These are phyloP conservation scores for Dactylella cylindrospora DNA, from an alignment of 2,329 filamentous ascomycete genomes.

Conservation along the genomic window DNA sequence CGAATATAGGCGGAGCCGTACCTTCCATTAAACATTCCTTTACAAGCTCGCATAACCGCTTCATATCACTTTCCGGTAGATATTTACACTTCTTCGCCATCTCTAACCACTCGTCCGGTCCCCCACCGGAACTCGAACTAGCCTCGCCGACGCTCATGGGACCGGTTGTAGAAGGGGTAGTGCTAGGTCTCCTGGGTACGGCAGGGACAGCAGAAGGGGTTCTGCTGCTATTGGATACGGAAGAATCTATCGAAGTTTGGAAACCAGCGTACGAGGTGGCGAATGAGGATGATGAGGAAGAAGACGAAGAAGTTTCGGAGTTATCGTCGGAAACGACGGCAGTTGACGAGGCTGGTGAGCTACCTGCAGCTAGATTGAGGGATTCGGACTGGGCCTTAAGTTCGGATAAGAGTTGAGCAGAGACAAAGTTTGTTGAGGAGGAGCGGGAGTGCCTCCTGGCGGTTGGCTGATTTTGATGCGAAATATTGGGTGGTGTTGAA, in stretches of 20 bases:
- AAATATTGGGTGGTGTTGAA: constrained; percentile 43
- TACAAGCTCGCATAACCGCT: constrained; percentile 96
- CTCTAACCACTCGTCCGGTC: constrained; percentile 93
- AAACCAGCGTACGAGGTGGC: constrained; percentile 35
- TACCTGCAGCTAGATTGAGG: constrained; percentile 25
- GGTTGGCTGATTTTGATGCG: constrained; percentile 39
- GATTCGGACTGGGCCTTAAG: constrained; percentile 42
- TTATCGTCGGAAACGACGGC: constrained; percentile 35
- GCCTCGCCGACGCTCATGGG: constrained; percentile 59
- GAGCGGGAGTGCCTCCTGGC: constrained; percentile 43
- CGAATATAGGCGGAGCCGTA: constrained; percentile 51
- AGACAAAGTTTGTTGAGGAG: constrained; percentile 43
- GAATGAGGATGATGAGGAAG: constrained; percentile 16
- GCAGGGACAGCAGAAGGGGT: constrained; percentile 35
- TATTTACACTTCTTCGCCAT: constrained; percentile 97
- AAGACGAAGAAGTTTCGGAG: constrained; percentile 5
- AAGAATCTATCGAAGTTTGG: constrained; percentile 35
- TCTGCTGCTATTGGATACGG: constrained; percentile 31
- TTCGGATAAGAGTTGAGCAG: constrained; percentile 31
- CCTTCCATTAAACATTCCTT: constrained; percentile 99
- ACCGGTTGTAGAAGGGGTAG: constrained; percentile 43
- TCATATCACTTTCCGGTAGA: constrained; percentile 94
- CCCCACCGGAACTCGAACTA: constrained; percentile 79
- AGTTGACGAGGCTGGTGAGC: not conserved
- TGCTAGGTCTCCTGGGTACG: constrained; percentile 34